These are phyloP conservation scores for Trichoderma endophyticum DNA, from an alignment of 2,329 filamentous ascomycete genomes.

Conservation along the genomic window DNA sequence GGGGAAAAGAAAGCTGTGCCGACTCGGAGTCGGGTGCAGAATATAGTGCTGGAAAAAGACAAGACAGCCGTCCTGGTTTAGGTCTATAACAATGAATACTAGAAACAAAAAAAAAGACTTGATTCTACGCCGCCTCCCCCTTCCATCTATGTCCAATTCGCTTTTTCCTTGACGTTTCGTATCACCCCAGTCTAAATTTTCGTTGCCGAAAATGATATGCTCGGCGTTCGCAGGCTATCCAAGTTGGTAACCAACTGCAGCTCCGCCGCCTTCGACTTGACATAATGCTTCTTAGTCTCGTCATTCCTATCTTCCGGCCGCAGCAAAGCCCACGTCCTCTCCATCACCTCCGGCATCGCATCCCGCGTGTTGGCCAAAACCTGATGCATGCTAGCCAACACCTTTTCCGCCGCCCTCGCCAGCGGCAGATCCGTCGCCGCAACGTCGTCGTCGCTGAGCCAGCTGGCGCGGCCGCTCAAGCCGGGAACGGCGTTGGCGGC, in stretches of 20 bases:
- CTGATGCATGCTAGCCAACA: constrained; percentile 88
- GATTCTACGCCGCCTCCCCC: neutral
- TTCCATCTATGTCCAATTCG: neutral
- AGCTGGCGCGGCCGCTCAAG: constrained; percentile 58
- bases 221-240: constrained; percentile 63
- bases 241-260: constrained; percentile 77
- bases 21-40: neutral
- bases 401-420: constrained; percentile 78
- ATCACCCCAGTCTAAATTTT: constrained; percentile 37
- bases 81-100: constrained; percentile 1
- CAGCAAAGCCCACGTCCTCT: constrained; percentile 41
- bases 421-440: constrained; percentile 70
- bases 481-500: constrained; percentile 53
- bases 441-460: constrained; percentile 75
- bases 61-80: neutral
- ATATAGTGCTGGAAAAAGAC: neutral
- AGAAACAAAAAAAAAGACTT: neutral
- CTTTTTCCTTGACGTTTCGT: neutral
- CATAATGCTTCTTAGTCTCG: constrained; percentile 60
- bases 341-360: constrained; percentile 55
- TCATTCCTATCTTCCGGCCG: constrained; percentile 45
- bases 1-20: neutral
- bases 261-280: constrained; percentile 81
- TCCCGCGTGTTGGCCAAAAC: constrained; percentile 68
- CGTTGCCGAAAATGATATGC: constrained; percentile 59